Conservation (phyloP, 805 yeast species). For the Monosporozyma yasuniensis region DNA sequence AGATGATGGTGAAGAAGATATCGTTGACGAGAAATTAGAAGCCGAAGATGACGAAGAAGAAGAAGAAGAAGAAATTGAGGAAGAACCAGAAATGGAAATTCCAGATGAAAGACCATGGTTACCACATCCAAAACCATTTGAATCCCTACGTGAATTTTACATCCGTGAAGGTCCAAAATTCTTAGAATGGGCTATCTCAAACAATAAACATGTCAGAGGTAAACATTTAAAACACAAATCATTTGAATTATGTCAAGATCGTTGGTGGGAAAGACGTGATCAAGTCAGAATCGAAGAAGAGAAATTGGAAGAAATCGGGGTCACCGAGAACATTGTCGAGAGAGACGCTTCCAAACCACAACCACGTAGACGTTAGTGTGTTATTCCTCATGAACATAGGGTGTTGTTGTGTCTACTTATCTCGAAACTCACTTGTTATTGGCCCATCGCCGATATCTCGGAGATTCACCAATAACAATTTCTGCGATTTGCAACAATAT, state of each 20-base stretch:
- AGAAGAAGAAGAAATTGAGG: slow-evolving; percentile 55
- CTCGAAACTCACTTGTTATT: not conserved
- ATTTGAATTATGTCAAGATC: slow-evolving; percentile 81
- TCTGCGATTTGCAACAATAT: not conserved
- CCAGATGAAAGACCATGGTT: slow-evolving; percentile 95
- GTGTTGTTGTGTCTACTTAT: not conserved
- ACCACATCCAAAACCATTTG: slow-evolving; percentile 95
- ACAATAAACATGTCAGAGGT: slow-evolving; percentile 78
- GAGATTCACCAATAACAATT: not conserved
- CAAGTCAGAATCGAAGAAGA: slow-evolving; percentile 84
- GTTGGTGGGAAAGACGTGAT: slow-evolving; percentile 99
- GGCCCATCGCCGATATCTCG: not conserved
- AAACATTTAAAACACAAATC: slow-evolving; percentile 82
- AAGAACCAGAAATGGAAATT: slow-evolving; percentile 54
- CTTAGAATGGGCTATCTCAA: slow-evolving; percentile 87
- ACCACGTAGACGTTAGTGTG: slow-evolving; percentile 39
- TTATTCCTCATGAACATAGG: not conserved
- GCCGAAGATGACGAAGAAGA: slow-evolving; percentile 50
- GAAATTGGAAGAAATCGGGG: slow-evolving; percentile 79
- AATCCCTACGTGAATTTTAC: slow-evolving; percentile 73
- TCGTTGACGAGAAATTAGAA: slow-evolving; percentile 34
- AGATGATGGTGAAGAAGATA: slow-evolving; percentile 45
- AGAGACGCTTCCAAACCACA: slow-evolving; percentile 45
- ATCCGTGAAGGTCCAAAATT: slow-evolving; percentile 78
- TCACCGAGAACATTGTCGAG: slow-evolving; percentile 81